Conservation (phyloP, 345 rosid species). For the Hirschfeldia incana region DNA sequence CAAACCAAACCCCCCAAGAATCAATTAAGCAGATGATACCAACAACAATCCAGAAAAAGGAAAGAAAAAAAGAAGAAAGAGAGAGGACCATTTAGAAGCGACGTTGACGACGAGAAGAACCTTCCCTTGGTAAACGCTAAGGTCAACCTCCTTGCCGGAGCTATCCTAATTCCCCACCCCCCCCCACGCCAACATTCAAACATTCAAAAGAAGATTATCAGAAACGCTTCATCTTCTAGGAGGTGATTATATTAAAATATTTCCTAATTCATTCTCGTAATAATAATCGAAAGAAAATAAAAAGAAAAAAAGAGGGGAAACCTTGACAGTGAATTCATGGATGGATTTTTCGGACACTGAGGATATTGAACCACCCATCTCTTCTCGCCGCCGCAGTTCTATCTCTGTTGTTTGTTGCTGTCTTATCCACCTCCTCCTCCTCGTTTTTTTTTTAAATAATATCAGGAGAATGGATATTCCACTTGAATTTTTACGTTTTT, state of each 20-base stretch:
- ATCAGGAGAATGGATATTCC: background rate
- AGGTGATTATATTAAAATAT: background rate
- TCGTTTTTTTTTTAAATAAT: background rate
- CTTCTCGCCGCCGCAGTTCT: background rate
- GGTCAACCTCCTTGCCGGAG: conserved; percentile 67
- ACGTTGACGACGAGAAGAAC: conserved; percentile 87
- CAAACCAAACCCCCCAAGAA: background rate
- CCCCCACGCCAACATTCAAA: background rate
- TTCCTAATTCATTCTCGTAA: background rate
- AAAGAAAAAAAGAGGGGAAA: background rate
- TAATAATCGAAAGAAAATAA: background rate
- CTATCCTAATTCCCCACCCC: conserved; percentile 48
- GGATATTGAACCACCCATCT: conserved; percentile 60
- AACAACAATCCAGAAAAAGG: background rate
- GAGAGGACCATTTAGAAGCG: conserved; percentile 82
- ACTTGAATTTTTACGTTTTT: background rate
- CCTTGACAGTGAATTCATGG: conserved; percentile 78
- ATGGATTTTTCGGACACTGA: conserved; percentile 56
- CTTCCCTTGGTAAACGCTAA: conserved; percentile 70
- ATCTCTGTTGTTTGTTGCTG: background rate
- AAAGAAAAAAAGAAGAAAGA: background rate
- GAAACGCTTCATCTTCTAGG: conserved; percentile 6
- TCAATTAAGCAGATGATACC: background rate
- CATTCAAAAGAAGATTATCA: background rate
- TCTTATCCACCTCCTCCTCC: conserved; percentile 5